These are phyloP conservation scores for Corylus heterophylla DNA, from an alignment of 306 rosid genomes.

Conservation along the genomic window DNA sequence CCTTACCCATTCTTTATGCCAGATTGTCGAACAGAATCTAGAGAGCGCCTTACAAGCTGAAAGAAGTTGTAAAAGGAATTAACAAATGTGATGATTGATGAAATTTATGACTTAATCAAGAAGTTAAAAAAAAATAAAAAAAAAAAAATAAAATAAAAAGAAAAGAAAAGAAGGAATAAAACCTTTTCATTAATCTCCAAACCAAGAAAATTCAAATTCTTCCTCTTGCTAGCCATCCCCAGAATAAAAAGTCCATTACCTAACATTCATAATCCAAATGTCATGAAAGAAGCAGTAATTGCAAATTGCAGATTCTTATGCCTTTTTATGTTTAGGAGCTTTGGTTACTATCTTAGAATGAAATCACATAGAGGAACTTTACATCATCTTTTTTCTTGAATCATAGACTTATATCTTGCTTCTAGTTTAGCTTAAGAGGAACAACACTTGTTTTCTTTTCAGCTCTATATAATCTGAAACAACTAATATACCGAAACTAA, in stretches of 20 bases:
- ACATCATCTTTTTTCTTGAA: neutral
- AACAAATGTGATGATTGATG: neutral
- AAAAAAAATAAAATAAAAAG: neutral
- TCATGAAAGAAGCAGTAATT: conserved; percentile 20
- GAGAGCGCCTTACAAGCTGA: conserved; percentile 82
- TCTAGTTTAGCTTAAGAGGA: conserved; percentile 7
- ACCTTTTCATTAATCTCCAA: conserved; percentile 94
- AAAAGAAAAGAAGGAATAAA: neutral
- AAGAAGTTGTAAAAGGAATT: conserved; percentile 24
- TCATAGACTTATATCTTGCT: conserved; percentile 17
- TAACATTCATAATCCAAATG: conserved; percentile 38
- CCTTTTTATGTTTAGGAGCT: neutral
- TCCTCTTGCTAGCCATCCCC: conserved; percentile 77
- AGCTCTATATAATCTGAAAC: neutral
- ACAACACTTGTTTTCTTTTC: conserved; percentile 3
- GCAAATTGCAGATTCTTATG: conserved; percentile 12
- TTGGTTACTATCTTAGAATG: neutral
- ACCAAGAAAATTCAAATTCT: conserved; percentile 81
- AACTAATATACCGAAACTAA: conserved; percentile 13
- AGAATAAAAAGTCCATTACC: conserved; percentile 86
- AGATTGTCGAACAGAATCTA: conserved; percentile 44
- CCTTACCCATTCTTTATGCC: conserved; percentile 68
- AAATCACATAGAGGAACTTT: neutral
- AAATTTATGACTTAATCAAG: conserved; percentile 1
- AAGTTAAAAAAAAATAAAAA: too few relatives aligned